These are phyloP conservation scores for Zea mays DNA, from an alignment of 176 grass and related monocot genomes.

Conservation along the genomic window Zm-B73-REFERENCE-NAM-5.0 NC_050098.1:183353001-183353500, in stretches of 20 bases:
- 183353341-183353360: background rate
- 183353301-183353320: background rate
- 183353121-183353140: too few species aligned
- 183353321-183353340: background rate
- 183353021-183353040: too few species aligned
- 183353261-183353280: conserved; percentile 10
- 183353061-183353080: too few species aligned
- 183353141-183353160: too few species aligned
- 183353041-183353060: too few species aligned
- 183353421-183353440: background rate
- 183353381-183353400: background rate
- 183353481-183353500: background rate
- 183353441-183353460: background rate
- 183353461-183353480: background rate
- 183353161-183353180: too few species aligned
- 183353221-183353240: background rate
- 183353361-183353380: background rate
- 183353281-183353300: conserved; percentile 6
- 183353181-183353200: too few species aligned
- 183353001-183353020: too few species aligned
- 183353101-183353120: too few species aligned
- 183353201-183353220: background rate
- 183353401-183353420: background rate
- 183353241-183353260: background rate
- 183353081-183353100: too few species aligned